These are phyloP conservation scores for Cladophialophora exuberans DNA, from an alignment of 2,329 filamentous ascomycete species.

Conservation along the genomic window DNA sequence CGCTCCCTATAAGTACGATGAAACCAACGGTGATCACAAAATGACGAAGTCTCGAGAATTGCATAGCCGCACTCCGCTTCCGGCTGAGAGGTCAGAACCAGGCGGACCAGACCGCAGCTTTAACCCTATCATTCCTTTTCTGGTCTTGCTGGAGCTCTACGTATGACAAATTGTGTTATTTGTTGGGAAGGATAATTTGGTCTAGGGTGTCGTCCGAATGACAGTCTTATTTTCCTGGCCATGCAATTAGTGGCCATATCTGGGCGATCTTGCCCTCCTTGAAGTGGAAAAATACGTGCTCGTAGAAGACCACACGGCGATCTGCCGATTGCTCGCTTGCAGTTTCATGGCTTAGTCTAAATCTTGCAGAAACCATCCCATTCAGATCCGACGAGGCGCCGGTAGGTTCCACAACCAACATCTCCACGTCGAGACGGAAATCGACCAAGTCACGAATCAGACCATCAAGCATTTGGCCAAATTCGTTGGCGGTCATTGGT, in stretches of 20 bases:
- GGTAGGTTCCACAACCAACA: constrained; percentile 16
- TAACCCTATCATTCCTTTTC: no score
- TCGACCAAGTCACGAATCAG: constrained; percentile 4
- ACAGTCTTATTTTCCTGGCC: constrained; percentile 15
- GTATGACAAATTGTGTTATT: neutral
- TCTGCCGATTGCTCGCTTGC: neutral
- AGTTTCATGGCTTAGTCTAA: constrained; percentile 16
- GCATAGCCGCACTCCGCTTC: no score
- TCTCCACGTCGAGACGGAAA: constrained; percentile 19
- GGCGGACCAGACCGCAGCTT: no score
- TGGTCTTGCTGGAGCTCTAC: no score
- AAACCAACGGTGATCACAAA: no score
- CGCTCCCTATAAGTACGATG: no score
- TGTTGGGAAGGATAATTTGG: neutral
- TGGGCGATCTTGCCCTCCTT: constrained; percentile 15
- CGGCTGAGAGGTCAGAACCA: no score
- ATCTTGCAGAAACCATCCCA: constrained; percentile 22
- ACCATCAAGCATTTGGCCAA: constrained; percentile 16
- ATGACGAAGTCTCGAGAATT: no score
- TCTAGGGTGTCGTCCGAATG: neutral
- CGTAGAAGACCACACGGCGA: constrained; percentile 17
- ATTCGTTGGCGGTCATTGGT: constrained; percentile 17
- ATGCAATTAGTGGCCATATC: constrained; percentile 22
- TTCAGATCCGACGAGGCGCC: constrained; percentile 7
- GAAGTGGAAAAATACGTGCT: constrained; percentile 19